phyloP scores from a whole-genome alignment of 2,329 filamentous ascomycete species.

The Fusarium continuum region DNA sequence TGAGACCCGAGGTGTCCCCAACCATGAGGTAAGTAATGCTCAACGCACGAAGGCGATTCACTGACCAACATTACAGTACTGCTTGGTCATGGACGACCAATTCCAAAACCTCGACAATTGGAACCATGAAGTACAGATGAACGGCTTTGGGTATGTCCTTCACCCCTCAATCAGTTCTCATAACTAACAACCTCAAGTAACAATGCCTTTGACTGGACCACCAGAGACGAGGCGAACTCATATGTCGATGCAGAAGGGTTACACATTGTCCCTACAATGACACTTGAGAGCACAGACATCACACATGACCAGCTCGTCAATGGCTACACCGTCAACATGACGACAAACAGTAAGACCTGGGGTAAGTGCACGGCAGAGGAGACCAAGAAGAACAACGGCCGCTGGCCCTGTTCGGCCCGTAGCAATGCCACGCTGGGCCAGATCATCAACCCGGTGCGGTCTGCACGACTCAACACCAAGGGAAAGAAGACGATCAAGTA shows the following conservation, averaged over 20 bases:
- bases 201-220: slow-evolving; percentile 63
- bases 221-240: slow-evolving; percentile 55
- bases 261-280: slow-evolving; percentile 62
- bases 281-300: slow-evolving; percentile 43
- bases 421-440: slow-evolving; percentile 55
- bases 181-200: slow-evolving; percentile 20
- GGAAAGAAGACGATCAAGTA: slow-evolving; percentile 58
- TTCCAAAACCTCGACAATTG: slow-evolving; percentile 52
- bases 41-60: background rate
- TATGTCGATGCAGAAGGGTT: slow-evolving; percentile 58
- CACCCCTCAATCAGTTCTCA: accelerated
- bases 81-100: slow-evolving; percentile 38
- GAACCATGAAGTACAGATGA: slow-evolving; percentile 55
- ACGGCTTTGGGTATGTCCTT: slow-evolving; percentile 50
- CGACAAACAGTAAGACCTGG: slow-evolving; percentile 44
- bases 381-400: slow-evolving; percentile 20
- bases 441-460: slow-evolving; percentile 60
- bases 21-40: slow-evolving; percentile 26
- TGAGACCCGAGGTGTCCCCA: slow-evolving; percentile 24
- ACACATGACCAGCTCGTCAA: slow-evolving; percentile 49
- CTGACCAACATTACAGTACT: slow-evolving; percentile 31
- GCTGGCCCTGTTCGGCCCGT: slow-evolving; percentile 48
- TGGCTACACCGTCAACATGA: slow-evolving; percentile 56
- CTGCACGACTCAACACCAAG: slow-evolving; percentile 54
- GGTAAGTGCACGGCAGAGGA: slow-evolving; percentile 51